phyloP scores from a whole-genome alignment of 805 yeast genomes.

The Metschnikowia anglica region DNA sequence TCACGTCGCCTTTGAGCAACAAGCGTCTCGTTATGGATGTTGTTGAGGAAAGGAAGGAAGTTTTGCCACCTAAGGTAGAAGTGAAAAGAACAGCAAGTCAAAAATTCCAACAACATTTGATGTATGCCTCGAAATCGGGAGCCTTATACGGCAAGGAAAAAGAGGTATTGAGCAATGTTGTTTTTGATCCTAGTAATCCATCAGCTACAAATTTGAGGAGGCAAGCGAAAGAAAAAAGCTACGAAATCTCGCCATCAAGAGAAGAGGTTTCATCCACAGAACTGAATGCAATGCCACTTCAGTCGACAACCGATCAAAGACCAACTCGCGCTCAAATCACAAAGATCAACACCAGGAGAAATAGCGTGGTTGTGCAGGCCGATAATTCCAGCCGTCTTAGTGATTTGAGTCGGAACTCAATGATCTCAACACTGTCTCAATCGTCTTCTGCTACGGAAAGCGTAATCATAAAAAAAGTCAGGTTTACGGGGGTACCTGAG shows the following conservation, averaged over 20 bases:
- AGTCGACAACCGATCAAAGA: neutral
- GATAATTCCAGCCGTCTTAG: conserved; percentile 9
- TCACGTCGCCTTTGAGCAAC: conserved; percentile 9
- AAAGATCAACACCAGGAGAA: conserved; percentile 24
- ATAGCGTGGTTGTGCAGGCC: conserved; percentile 25
- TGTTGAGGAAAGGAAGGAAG: conserved; percentile 18
- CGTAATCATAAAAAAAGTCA: conserved; percentile 39
- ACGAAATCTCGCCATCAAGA: neutral
- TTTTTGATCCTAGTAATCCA: conserved; percentile 42
- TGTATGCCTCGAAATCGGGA: conserved; percentile 40
- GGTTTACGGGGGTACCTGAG: conserved; percentile 53
- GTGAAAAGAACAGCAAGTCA: conserved; percentile 33
- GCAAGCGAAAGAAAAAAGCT: conserved; percentile 1
- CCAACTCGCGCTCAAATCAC: conserved; percentile 20
- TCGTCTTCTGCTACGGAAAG: conserved; percentile 15
- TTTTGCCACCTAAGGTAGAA: conserved; percentile 2
- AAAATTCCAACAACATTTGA: conserved; percentile 38
- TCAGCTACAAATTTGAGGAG: conserved; percentile 21
- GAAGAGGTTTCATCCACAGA: neutral
- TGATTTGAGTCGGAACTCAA: conserved; percentile 5
- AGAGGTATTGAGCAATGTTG: conserved; percentile 35
- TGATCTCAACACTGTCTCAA: conserved; percentile 14
- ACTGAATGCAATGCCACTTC: neutral
- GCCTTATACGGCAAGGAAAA: conserved; percentile 38
- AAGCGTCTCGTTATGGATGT: conserved; percentile 11